Conservation (phyloP, 225 moss, liverwort and hornwort genomes). For the Bryoerythrophyllum caledonicum region DNA sequence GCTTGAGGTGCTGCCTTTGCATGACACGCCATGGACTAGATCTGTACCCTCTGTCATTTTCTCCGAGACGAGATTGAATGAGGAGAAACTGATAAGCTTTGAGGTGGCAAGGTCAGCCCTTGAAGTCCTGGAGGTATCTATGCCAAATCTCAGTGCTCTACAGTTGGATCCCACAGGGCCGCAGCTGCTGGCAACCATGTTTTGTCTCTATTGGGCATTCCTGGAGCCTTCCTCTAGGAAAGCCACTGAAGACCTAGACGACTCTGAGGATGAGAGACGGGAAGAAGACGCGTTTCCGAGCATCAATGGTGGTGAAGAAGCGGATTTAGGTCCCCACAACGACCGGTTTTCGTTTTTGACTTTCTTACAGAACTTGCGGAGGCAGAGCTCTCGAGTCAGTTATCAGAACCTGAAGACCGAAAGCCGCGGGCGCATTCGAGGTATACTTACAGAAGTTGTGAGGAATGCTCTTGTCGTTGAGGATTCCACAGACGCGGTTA, state of each 20-base stretch:
- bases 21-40: slow-evolving; percentile 53
- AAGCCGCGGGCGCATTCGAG: slow-evolving; percentile 58
- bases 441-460: slow-evolving; percentile 58
- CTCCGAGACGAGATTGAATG: slow-evolving; percentile 17
- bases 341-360: slow-evolving; percentile 39
- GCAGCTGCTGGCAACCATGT: slow-evolving; percentile 72
- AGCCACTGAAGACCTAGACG: slow-evolving; percentile 34
- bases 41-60: slow-evolving; percentile 53
- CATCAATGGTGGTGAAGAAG: slow-evolving; percentile 24
- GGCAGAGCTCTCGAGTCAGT: slow-evolving; percentile 36
- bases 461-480: slow-evolving; percentile 70
- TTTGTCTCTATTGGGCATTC: slow-evolving; percentile 85
- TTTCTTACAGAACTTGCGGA: slow-evolving; percentile 48
- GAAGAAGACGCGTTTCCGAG: slow-evolving; percentile 29
- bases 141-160: slow-evolving; percentile 46
- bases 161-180: slow-evolving; percentile 50
- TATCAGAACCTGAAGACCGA: slow-evolving; percentile 51
- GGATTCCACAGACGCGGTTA: slow-evolving; percentile 39
- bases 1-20: slow-evolving; percentile 51
- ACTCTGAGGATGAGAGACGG: slow-evolving; percentile 51
- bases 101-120: slow-evolving; percentile 62
- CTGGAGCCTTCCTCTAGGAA: slow-evolving; percentile 29
- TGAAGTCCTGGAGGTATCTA: slow-evolving; percentile 53
- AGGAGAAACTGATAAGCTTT: slow-evolving; percentile 35
- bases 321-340: slow-evolving; percentile 23